A percentile compares a stretch with the other conserved stretches of the same genome.
phyloP scores from a whole-genome alignment of 1,139 yeast genomes.

The Kodamaea fungicola region DNA sequence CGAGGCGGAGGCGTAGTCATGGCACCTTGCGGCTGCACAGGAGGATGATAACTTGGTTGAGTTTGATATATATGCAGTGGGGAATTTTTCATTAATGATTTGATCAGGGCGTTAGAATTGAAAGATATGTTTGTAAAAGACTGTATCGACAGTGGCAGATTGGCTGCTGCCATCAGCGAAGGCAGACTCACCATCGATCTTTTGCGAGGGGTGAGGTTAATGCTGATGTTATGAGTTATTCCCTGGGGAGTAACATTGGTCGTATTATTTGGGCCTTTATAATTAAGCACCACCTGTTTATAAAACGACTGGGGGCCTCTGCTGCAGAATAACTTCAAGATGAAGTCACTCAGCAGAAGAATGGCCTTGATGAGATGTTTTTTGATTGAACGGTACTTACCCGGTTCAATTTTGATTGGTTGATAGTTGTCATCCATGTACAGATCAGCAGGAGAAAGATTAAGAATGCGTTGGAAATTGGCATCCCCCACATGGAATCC shows the following conservation, averaged over 20 bases:
- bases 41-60: neutral
- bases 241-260: slow-evolving; percentile 7
- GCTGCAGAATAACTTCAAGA: slow-evolving; percentile 29
- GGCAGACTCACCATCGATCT: slow-evolving; percentile 12
- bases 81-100: slow-evolving; percentile 6
- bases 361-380: slow-evolving; percentile 30
- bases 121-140: slow-evolving; percentile 1
- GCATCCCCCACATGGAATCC: slow-evolving; percentile 10
- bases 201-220: slow-evolving; percentile 11
- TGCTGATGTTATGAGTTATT: slow-evolving; percentile 9
- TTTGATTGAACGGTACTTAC: slow-evolving; percentile 22
- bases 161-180: slow-evolving; percentile 3
- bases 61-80: slow-evolving; percentile 3
- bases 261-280: slow-evolving; percentile 5
- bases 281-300: slow-evolving; percentile 2
- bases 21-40: neutral
- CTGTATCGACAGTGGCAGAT: slow-evolving; percentile 2
- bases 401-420: slow-evolving; percentile 1
- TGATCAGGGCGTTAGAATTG: slow-evolving; percentile 5
- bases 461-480: neutral
- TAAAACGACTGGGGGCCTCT: slow-evolving; percentile 34
- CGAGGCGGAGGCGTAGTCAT: slow-evolving; percentile 10
- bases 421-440: neutral
- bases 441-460: neutral
- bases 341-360: slow-evolving; percentile 30